Evolutionary conservation across 1,284 basidiomycete genomes (phyloP), one percentile per base, ranked within the genome.

Genomic region (Ganoderma boninense): DNA sequence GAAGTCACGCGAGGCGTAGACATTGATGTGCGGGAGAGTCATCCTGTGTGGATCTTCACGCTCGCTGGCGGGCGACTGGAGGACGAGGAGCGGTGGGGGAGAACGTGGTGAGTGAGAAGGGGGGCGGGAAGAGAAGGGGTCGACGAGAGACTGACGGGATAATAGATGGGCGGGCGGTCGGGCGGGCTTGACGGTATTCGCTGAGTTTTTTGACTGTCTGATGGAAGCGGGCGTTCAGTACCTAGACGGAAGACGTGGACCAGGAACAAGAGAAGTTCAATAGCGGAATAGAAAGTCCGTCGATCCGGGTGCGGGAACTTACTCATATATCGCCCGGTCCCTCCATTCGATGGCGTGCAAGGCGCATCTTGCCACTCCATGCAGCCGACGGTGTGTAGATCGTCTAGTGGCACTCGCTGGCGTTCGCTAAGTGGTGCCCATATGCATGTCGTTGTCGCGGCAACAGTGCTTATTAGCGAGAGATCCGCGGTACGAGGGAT

Each of bases 1-100:
- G 60, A 62, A 62, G 38, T 62, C 60, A 11, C 60, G 60, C 14
- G 60, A 62, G 60, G 60, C 60, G 13, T 62, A 62, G 42, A 62
- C 60, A 5, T 44, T 16, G 42, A 62, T 62, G 38, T 26, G 18
- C 6, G 42, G 60, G 23, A 43, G 60, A 11, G 60, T 62, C 60
- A 62, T 62, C n/a, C 42, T 62, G 42, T 6, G 54, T 26, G 54
- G 29, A 35, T 10, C 20, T n/a, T 20, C 3, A 16, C 23, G 42
- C 2, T 14, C 26, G 42, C 40, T 62, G 60, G 60, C 38, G 8
- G 23, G 32, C 2, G 29, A 52, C 20, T 52, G 49, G n/a, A 52
- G 49, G 57, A 13, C 5, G 38, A 62, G 60, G 60, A 62, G 38
- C 23, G n/a, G 2, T 8, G 2, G 29, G 29, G 23, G 23, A 62